A percentile compares a stretch with the other conserved stretches of the same genome.
Evolutionary conservation across 1,284 basidiomycete species (phyloP).

Genomic region (Ceratobasidium sp.): DNA sequence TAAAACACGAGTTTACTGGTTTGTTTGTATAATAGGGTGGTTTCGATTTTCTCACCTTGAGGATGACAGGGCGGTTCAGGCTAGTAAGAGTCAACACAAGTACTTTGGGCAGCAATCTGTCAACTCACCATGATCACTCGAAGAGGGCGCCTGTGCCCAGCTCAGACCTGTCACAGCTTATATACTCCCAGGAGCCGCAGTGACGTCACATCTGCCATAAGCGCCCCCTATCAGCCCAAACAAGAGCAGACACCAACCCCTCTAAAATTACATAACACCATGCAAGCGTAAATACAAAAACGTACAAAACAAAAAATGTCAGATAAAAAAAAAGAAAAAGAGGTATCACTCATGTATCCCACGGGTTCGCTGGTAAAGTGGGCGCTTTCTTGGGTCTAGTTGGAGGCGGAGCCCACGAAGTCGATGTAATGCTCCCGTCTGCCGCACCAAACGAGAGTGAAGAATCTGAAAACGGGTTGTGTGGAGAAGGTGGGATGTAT

Average conservation of each 20-base stretch:
- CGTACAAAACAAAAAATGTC: too few relatives aligned
- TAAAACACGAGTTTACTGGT: not conserved
- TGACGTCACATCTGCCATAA: conserved; percentile 5
- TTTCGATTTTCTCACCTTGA: conserved; percentile 20
- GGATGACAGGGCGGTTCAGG: conserved; percentile 42
- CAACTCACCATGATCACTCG: conserved; percentile 14
- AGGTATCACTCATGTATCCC: conserved; percentile 38
- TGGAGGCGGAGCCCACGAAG: conserved; percentile 40
- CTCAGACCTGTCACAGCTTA: not conserved
- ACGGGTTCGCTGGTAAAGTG: conserved; percentile 36
- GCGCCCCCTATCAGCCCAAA: conserved; percentile 2
- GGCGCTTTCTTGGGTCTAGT: conserved; percentile 40
- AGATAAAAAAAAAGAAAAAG: not conserved
- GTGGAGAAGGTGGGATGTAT: conserved; percentile 1
- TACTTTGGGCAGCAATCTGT: not conserved
- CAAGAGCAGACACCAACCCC: not conserved
- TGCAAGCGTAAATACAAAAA: conserved; percentile 24
- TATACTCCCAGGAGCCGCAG: too few relatives aligned
- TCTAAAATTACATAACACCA: conserved; percentile 15
- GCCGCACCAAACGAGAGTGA: conserved; percentile 45
- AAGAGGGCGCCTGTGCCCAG: not conserved
- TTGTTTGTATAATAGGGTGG: not conserved
- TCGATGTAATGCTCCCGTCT: conserved; percentile 39
- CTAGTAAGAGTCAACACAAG: not conserved
- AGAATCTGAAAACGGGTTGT: conserved; percentile 31